Percentiles rank a stretch among this genome's conserved stretches.
Conservation (phyloP, 257 asterid species). For the Rehmannia glutinosa region DNA sequence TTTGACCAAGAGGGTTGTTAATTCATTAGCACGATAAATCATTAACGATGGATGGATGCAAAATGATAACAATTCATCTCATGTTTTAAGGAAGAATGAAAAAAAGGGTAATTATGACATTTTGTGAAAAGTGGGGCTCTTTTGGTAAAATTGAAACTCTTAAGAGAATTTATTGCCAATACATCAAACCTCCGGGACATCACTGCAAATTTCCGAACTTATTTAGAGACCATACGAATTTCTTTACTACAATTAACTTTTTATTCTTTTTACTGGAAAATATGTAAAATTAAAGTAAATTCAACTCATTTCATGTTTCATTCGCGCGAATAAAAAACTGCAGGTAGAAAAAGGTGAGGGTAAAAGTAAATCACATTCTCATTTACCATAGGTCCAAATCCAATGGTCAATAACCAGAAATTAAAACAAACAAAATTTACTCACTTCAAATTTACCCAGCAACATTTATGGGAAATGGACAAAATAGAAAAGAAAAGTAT, state of each 20-base stretch:
- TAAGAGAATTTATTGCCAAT: too few species aligned
- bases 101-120: too few species aligned
- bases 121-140: background rate
- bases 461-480: background rate
- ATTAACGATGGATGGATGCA: too few species aligned
- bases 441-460: background rate
- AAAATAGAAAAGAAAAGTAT: background rate
- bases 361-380: background rate
- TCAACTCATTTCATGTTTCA: background rate
- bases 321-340: background rate
- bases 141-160: background rate
- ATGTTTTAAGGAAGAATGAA: too few species aligned
- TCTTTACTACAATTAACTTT: too few species aligned
- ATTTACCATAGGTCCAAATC: background rate
- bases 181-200: background rate
- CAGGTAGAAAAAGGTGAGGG: background rate
- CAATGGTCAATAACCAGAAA: slow-evolving; percentile 10
- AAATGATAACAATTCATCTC: too few species aligned
- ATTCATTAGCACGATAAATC: too few species aligned
- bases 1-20: too few species aligned
- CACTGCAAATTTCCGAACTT: background rate
- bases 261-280: too few species aligned
- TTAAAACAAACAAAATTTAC: slow-evolving; percentile 22
- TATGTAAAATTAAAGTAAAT: too few species aligned
- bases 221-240: too few species aligned